Evolutionary conservation across 2,329 filamentous ascomycete species (phyloP).

Genomic region (Canariomyces notabilis): DNA sequence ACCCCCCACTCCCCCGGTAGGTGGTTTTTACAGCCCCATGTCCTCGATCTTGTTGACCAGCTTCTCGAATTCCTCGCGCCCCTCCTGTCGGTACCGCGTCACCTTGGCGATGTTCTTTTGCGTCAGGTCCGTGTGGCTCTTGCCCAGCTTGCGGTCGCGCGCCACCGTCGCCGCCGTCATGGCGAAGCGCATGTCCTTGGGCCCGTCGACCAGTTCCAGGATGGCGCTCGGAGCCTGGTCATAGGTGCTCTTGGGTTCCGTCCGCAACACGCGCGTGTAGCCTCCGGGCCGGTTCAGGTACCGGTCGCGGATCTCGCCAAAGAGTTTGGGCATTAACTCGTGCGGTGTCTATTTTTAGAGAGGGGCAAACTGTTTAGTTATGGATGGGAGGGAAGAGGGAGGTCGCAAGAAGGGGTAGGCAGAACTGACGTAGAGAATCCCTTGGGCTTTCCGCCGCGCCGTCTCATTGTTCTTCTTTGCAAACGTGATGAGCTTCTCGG

Average conservation of each 20-base stretch:
- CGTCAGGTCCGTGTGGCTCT: conserved; percentile 65
- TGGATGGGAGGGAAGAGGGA: too few relatives aligned
- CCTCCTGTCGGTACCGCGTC: conserved; percentile 65
- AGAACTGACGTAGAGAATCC: conserved; percentile 78
- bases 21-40: conserved; percentile 30
- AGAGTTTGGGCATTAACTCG: conserved; percentile 75
- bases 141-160: conserved; percentile 51
- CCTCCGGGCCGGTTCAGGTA: conserved; percentile 78
- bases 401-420: conserved; percentile 29
- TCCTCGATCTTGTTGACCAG: conserved; percentile 47
- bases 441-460: conserved; percentile 66
- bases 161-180: conserved; percentile 85
- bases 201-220: conserved; percentile 90
- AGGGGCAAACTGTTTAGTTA: too few relatives aligned
- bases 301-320: conserved; percentile 73
- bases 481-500: conserved; percentile 89
- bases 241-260: conserved; percentile 75
- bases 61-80: conserved; percentile 61
- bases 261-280: conserved; percentile 90
- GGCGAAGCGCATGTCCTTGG: conserved; percentile 88
- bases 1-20: background rate
- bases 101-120: conserved; percentile 77
- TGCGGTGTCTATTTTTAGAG: conserved; percentile 60
- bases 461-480: conserved; percentile 91
- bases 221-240: conserved; percentile 89